Base-by-base conservation (phyloP, 352 stramenopile genomes). In the Phytophthora rubi region DNA sequence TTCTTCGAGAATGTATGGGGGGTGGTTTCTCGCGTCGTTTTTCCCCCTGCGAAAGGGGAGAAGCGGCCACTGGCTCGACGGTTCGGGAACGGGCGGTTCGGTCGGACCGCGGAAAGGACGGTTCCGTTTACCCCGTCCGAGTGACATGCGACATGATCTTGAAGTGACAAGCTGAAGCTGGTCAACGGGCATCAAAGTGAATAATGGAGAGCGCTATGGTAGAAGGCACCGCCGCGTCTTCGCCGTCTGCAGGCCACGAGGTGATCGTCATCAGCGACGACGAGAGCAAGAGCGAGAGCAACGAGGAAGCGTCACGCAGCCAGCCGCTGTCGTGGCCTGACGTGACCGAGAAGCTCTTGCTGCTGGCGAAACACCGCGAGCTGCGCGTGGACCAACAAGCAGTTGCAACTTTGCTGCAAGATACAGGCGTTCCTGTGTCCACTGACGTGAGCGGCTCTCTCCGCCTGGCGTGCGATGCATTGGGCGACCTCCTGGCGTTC, bases 1-100 rank as follows among this genome's bases (percentile, higher is more conserved):
- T 63, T 79, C 53, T 76, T 79, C 56, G 55, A 56, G 53, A 75
- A 75, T 69, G 61, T 67, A 61, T 71, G 44, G 53, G 64, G 59
- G 48, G 26, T 8, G 48, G 48, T 47, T 33, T 70, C 62, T 68
- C 18, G 61, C 47, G 55, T 23, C 13, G 42, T 67, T 74, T 71
- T 63, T 72, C 37, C 49, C 33, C 28, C 28, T 30, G 28, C 28
- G 28, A 30, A 0, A 30, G 28, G 28, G 33, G 52, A 1, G 48
- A 53, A 56, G 47, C 21, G 33, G 32, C 66, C 60, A 75, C 71
- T 79, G 62, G 49, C 71, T 76, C 52, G 59, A 76, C 71, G 71
- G 71, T 79, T 76, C 51, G 26, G 26, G 26, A 30, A 30, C 26
- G 26, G 59, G 73, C 71, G 71, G 71, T 79, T 76, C 51, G 64